These are phyloP conservation scores for Citrus hindsii DNA, from an alignment of 345 rosid genomes.

Conservation along the genomic window DNA sequence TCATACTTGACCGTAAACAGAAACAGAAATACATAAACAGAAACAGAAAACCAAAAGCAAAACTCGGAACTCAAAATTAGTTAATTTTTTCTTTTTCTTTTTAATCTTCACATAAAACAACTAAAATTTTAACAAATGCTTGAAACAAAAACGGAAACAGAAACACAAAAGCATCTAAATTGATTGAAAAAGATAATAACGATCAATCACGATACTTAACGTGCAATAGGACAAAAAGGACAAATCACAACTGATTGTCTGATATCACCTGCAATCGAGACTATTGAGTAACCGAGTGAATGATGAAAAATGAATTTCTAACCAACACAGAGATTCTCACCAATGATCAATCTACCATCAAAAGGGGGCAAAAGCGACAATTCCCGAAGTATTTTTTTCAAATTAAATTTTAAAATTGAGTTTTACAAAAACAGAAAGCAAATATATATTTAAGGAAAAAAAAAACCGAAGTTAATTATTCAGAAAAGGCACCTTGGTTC, in stretches of 20 bases:
- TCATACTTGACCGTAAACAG: background rate
- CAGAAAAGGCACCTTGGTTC: constrained; percentile 46
- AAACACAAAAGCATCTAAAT: background rate
- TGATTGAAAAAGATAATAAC: background rate
- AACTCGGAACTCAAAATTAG: background rate
- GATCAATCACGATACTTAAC: background rate
- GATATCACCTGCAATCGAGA: background rate
- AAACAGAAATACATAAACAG: background rate
- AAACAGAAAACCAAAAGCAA: background rate
- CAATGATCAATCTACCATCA: background rate
- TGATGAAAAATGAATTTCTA: background rate
- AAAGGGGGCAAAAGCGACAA: constrained; percentile 14
- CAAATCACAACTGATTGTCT: background rate
- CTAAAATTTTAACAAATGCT: background rate
- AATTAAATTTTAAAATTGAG: background rate
- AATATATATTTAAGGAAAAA: background rate
- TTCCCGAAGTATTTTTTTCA: background rate
- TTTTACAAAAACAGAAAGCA: background rate
- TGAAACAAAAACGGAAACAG: background rate
- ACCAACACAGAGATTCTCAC: background rate
- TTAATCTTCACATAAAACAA: background rate
- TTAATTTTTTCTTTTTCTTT: background rate
- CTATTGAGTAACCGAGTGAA: background rate
- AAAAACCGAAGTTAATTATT: background rate
- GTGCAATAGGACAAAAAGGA: background rate